phyloP scores from a whole-genome alignment of 129 eudicot species.

The Flaveria brownii region DNA sequence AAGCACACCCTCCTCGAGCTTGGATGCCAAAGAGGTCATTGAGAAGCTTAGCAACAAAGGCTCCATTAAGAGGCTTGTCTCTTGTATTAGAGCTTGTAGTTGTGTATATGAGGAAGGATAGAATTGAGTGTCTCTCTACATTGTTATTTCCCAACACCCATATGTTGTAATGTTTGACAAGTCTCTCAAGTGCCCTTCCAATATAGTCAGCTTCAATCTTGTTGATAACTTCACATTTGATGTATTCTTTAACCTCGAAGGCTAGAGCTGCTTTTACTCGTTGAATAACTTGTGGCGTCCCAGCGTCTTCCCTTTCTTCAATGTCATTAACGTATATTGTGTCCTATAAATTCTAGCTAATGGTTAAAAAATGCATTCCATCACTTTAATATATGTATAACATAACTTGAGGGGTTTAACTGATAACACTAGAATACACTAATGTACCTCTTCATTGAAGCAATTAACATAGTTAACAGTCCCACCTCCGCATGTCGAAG shows the following conservation, averaged over 20 bases:
- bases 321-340: slow-evolving; percentile 59
- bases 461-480: slow-evolving; percentile 71
- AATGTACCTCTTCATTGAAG: slow-evolving; percentile 52
- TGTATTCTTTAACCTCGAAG: slow-evolving; percentile 73
- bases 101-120: slow-evolving; percentile 64
- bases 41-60: slow-evolving; percentile 77
- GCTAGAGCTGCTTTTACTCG: slow-evolving; percentile 70
- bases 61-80: slow-evolving; percentile 69
- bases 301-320: slow-evolving; percentile 92
- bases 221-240: slow-evolving; percentile 47
- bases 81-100: slow-evolving; percentile 30
- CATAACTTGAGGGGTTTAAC: too few relatives aligned
- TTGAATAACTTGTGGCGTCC: slow-evolving; percentile 78
- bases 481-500: slow-evolving; percentile 97
- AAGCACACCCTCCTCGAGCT: slow-evolving; percentile 95
- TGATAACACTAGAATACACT: too few relatives aligned
- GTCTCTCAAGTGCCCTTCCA: slow-evolving; percentile 53
- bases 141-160: slow-evolving; percentile 58
- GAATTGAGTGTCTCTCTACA: slow-evolving; percentile 49
- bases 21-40: slow-evolving; percentile 92
- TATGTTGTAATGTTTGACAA: slow-evolving; percentile 44
- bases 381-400: too few relatives aligned
- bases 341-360: slow-evolving; percentile 40
- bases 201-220: slow-evolving; percentile 45
- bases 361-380: background rate